Evolutionary conservation across 352 stramenopile species (phyloP).

Genomic region (Elongisporangium prolatum): DNA sequence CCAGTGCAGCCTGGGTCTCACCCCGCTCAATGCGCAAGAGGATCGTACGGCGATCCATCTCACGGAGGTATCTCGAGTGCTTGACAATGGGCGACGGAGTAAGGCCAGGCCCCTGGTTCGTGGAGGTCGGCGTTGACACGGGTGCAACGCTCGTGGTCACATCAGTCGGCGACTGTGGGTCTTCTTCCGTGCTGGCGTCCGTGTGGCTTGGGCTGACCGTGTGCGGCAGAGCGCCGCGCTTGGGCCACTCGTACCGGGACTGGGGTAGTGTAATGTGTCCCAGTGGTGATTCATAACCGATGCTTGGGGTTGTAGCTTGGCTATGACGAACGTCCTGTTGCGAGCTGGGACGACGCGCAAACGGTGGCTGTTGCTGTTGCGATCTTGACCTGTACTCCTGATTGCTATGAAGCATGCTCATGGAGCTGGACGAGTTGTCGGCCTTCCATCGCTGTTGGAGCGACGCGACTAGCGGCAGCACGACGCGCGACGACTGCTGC

Average conservation of each 20-base stretch:
- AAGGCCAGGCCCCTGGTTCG: not conserved
- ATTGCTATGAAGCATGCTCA: not conserved
- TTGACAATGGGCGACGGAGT: slow-evolving; percentile 14
- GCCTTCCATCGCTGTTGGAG: not conserved
- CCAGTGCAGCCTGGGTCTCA: slow-evolving; percentile 57
- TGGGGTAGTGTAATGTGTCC: not conserved
- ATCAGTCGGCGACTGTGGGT: not conserved
- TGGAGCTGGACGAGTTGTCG: not conserved
- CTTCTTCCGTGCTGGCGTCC: not conserved
- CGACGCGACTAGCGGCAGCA: not conserved
- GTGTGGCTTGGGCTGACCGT: not conserved
- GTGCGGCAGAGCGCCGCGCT: not conserved
- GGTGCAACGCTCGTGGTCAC: not conserved
- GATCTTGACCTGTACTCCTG: not conserved
- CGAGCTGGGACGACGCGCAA: not conserved
- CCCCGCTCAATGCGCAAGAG: slow-evolving; percentile 40
- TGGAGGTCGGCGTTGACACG: not conserved
- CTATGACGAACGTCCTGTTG: not conserved
- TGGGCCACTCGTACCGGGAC: not conserved
- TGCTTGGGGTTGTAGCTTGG: not conserved
- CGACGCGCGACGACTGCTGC: not conserved
- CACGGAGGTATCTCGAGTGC: slow-evolving; percentile 48
- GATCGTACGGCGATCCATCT: slow-evolving; percentile 59
- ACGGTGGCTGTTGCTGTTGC: not conserved
- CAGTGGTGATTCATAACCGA: not conserved